Conservation (phyloP, 192 early-diverging fungal species). For the Coemansia sp. region DNA sequence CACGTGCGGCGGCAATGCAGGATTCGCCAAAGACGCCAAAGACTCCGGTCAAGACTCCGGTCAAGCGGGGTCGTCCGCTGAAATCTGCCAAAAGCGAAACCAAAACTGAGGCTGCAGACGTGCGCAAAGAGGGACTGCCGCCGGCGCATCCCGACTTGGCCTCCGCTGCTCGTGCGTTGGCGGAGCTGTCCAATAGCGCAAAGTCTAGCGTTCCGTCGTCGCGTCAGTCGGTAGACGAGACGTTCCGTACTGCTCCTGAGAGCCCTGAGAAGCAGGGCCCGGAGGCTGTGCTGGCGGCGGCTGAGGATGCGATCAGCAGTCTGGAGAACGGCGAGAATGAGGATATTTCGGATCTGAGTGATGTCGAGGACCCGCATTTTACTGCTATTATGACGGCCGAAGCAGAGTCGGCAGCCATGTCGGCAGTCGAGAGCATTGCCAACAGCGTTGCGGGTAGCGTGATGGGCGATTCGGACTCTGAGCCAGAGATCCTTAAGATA, state of each 20-base stretch:
- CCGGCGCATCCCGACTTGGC: slow-evolving; percentile 29
- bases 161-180: slow-evolving; percentile 18
- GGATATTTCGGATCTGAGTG: slow-evolving; percentile 51
- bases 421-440: slow-evolving; percentile 33
- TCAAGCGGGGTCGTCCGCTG: not conserved
- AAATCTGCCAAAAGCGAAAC: not conserved
- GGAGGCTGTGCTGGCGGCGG: not conserved
- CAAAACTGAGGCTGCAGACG: not conserved
- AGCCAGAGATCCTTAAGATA: too few species aligned
- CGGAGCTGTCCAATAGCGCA: slow-evolving; percentile 14
- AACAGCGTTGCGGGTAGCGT: slow-evolving; percentile 19
- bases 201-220: not conserved
- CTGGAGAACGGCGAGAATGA: slow-evolving; percentile 9
- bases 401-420: slow-evolving; percentile 27
- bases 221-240: slow-evolving; percentile 19
- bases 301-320: slow-evolving; percentile 1
- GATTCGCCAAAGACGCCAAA: not conserved
- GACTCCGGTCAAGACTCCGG: slow-evolving; percentile 1
- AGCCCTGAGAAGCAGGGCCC: slow-evolving; percentile 19
- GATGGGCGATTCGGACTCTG: slow-evolving; percentile 8
- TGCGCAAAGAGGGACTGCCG: slow-evolving; percentile 8
- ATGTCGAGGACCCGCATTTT: slow-evolving; percentile 47
- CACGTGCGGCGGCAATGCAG: not conserved
- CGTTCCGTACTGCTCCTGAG: slow-evolving; percentile 32
- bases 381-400: slow-evolving; percentile 37